phyloP scores from a whole-genome alignment of 345 rosid species.

The Mercurialis annua region DNA sequence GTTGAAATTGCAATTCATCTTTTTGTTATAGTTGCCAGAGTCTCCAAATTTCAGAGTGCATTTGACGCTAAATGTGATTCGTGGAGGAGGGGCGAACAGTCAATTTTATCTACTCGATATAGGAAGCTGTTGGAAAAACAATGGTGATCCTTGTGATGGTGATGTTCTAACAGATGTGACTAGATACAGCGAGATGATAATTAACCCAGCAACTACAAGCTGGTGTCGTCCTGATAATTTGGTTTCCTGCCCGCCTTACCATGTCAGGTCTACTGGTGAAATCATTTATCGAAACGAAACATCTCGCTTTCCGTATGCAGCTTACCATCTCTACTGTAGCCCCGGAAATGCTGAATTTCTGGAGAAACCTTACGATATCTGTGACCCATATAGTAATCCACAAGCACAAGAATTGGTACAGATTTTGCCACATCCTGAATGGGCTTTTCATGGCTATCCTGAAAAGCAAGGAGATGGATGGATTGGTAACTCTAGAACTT shows the following conservation, averaged over 20 bases:
- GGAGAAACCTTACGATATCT: conserved; percentile 24
- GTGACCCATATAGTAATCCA: conserved; percentile 33
- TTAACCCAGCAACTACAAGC: conserved; percentile 23
- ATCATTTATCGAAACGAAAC: conserved; percentile 23
- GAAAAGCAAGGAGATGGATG: conserved; percentile 29
- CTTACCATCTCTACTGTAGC: conserved; percentile 26
- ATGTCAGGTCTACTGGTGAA: conserved; percentile 18
- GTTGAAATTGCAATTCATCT: neutral
- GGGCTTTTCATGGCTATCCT: conserved; percentile 30
- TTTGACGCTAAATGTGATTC: conserved; percentile 18
- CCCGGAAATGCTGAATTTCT: conserved; percentile 25
- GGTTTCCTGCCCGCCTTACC: conserved; percentile 30
- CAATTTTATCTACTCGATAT: conserved; percentile 29
- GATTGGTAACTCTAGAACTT: conserved; percentile 23
- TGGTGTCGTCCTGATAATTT: conserved; percentile 28
- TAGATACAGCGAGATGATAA: conserved; percentile 32
- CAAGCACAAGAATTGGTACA: conserved; percentile 29
- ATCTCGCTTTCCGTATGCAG: conserved; percentile 24
- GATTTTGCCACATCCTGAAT: conserved; percentile 24
- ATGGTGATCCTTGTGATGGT: conserved; percentile 30
- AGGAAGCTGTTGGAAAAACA: conserved; percentile 35
- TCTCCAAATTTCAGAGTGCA: conserved; percentile 29
- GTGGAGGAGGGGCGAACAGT: conserved; percentile 27
- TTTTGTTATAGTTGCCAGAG: conserved; percentile 22
- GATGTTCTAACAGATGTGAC: conserved; percentile 30